Base-by-base conservation (phyloP, 352 stramenopile genomes). In the Phytophthora pinifolia region DNA sequence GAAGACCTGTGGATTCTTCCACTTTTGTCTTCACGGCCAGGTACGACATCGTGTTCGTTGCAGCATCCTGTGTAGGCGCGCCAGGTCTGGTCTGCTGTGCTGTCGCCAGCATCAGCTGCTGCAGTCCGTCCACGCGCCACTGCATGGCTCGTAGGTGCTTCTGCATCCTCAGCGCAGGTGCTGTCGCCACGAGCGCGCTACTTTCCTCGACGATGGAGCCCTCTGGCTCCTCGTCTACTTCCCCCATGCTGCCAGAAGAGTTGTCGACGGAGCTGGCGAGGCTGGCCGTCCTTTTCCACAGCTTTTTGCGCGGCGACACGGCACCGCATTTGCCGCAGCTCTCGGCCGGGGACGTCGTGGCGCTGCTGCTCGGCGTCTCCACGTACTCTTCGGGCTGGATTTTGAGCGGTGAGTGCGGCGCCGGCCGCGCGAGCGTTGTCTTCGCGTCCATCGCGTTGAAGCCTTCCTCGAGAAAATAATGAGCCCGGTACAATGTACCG, bases 61-160 rank as follows among this genome's bases (percentile, higher is more conserved):
- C 14, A 4, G 13, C 14, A 7, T 46, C 32, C 13, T 55, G 35
- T 15, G 14, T 33, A 9, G 14, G 31, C 20, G 14, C 49, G 18
- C 17, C 33, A 39, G 46, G 5, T 2, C 32, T 51, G 22, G 9
- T 18, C 6, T 59, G 35, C 30, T 53, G 36, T 5, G 14, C 27
- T 6, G 51, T 60, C 22, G 66, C 30, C 30, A 54, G 38, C 29
- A 70, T 35, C 39, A 69, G 10, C n/a, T 20, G 32, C 33, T 72
- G 64, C 18, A 70, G 45, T 48, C 33, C 54, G 25, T 55, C 13
- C 9, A 70, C 15, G 4, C 55, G 54, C 18, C 44, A 44, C 32
- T 64, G 54, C 60, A 73, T 67, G 14, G 30, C 37, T 52, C 39
- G 55, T 42, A 73, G 30, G 13, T 64, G 60, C 37, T 27, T 48